phyloP scores from a whole-genome alignment of 345 rosid genomes.

The Stellera chamaejasme region DNA sequence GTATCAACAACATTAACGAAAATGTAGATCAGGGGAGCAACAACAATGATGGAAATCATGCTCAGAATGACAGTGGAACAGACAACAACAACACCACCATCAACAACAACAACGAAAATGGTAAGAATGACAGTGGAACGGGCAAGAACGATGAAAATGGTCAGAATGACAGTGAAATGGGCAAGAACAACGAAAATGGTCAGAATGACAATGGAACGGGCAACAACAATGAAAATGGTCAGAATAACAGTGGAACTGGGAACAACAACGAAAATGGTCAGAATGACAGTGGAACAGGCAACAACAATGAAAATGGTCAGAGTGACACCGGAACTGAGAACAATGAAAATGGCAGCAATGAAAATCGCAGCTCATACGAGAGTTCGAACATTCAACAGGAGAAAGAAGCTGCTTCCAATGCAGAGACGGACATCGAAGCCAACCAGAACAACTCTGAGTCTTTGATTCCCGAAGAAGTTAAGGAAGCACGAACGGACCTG shows the following conservation, averaged over 20 bases:
- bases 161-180: too few species aligned
- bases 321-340: conserved; percentile 9
- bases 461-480: conserved; percentile 33
- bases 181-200: too few species aligned
- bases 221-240: conserved; percentile 11
- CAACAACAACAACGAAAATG: conserved; percentile 10
- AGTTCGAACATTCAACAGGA: conserved; percentile 18
- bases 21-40: too few species aligned
- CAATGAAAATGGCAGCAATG: conserved; percentile 4
- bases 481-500: conserved; percentile 33
- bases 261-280: conserved; percentile 9
- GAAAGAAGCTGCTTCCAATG: conserved; percentile 16
- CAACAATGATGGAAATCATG: too few species aligned
- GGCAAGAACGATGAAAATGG: too few species aligned
- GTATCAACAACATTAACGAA: too few species aligned
- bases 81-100: conserved; percentile 8
- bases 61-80: neutral
- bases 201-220: conserved; percentile 5
- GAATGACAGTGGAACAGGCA: conserved; percentile 11
- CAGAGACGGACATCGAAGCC: conserved; percentile 15
- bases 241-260: neutral
- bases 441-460: conserved; percentile 30
- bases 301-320: too few species aligned
- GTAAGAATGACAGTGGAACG: conserved; percentile 1
- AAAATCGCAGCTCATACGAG: conserved; percentile 1